phyloP scores from a whole-genome alignment of 2,329 filamentous ascomycete species.

The Daldinia eschscholtzii region DNA sequence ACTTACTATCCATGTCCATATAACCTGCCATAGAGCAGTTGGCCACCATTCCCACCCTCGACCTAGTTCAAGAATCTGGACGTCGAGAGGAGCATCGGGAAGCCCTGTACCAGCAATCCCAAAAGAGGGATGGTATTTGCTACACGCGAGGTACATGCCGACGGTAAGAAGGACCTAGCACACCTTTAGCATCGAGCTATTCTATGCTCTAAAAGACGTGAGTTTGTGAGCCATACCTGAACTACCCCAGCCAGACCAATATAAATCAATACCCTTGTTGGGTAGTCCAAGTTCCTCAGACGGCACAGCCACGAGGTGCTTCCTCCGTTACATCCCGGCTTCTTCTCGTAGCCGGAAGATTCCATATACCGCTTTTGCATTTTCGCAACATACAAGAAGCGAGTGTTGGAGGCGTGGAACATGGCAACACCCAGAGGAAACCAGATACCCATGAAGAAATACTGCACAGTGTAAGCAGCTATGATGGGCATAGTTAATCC shows the following conservation, averaged over 20 bases:
- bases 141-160: conserved; percentile 68
- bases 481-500: conserved; percentile 57
- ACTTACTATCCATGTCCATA: conserved; percentile 65
- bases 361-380: conserved; percentile 60
- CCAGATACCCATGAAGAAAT: conserved; percentile 71
- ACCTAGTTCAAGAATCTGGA: conserved; percentile 58
- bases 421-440: conserved; percentile 69
- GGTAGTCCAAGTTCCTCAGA: conserved; percentile 55
- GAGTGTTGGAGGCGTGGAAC: conserved; percentile 68
- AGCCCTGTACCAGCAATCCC: conserved; percentile 58
- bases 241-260: conserved; percentile 62
- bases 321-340: conserved; percentile 47
- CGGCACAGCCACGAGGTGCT: conserved; percentile 53
- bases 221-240: conserved; percentile 57
- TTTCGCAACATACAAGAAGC: conserved; percentile 64
- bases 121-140: conserved; percentile 68
- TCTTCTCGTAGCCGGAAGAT: conserved; percentile 28
- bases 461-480: conserved; percentile 63
- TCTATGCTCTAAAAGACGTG: conserved; percentile 1
- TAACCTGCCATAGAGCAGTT: conserved; percentile 65
- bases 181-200: conserved; percentile 18
- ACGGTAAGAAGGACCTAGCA: conserved; percentile 64
- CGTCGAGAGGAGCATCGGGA: conserved; percentile 52
- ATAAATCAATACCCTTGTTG: conserved; percentile 58
- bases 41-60: conserved; percentile 73